Base-by-base conservation (phyloP, 2,329 filamentous ascomycete species). In the Grosmannia serpens region DNA sequence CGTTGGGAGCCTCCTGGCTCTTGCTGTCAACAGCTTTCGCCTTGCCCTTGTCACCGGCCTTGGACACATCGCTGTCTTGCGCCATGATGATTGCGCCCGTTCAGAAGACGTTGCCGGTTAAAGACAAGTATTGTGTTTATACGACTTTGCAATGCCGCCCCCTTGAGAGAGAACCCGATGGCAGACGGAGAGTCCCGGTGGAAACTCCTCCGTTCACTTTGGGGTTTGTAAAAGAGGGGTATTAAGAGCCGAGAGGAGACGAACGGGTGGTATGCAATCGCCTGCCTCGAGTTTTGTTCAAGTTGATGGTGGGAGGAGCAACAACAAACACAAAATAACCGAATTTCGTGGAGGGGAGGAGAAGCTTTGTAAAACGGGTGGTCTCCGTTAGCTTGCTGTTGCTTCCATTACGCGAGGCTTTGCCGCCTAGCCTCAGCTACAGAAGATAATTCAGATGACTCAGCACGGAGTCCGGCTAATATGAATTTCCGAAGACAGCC, bases 21-120 rank as follows among this genome's bases (percentile, higher is more conserved):
- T 88, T 83, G 69, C 83, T 82, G 60, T 89, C 86, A 62, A 85
- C 80, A 63, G 86, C 90, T 80, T 97, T 99, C 71, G 85, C 92
- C 81, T 99, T 99, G 75, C 91, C 91, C 82, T 97, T 97, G 75
- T 96, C 90, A 72, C 57, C 60, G 35, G 85, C 78, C 75, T 88
- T 89, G 73, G 88, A 81, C 80, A 86, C 82, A 76, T 95, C 89
- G 77, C 87, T 89, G 75, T 95, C 90, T 80, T 95, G 89, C 77
- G 91, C 91, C 94, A 97, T 96, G 65, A 60, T 69, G 33, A 52
- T 55, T 53, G 60, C 59, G 49, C 20, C 22, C 26, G 47, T 17
- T 50, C n/a, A 9, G 22, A 10, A 11, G 15, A 10, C 15, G n/a
- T 27, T 24, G 8, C 35, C 15, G 8, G 26, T 31, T 20, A 24